Evolutionary conservation across 2,329 filamentous ascomycete genomes (phyloP).

Genomic region (Diaporthe vaccinii): DNA sequence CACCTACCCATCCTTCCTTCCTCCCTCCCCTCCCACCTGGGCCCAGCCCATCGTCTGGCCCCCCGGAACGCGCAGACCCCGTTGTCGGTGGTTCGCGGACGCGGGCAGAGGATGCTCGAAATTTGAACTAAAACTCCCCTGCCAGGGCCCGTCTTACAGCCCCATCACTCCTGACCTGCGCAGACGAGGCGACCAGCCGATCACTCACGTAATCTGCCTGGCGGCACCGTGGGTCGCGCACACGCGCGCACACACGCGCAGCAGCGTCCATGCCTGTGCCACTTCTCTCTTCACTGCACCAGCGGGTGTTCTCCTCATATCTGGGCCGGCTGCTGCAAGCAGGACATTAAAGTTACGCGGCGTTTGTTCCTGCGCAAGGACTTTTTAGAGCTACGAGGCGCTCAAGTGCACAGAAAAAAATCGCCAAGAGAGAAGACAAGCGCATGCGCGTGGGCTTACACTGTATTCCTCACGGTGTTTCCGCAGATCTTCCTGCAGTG

Average conservation of each 20-base stretch:
- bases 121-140: not conserved
- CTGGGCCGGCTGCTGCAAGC: not conserved
- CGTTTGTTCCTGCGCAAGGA: not conserved
- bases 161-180: not conserved
- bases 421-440: not conserved
- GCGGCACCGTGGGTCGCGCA: not conserved
- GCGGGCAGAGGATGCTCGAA: not conserved
- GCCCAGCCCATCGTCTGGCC: not conserved
- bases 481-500: not conserved
- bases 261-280: not conserved
- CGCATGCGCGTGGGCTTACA: not conserved
- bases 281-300: not conserved
- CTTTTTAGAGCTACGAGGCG: not conserved
- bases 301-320: no score
- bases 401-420: not conserved
- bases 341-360: not conserved
- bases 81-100: not conserved
- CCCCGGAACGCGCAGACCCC: not conserved
- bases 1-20: not conserved
- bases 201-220: slow-evolving; percentile 16
- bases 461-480: not conserved
- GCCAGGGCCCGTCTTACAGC: slow-evolving; percentile 26
- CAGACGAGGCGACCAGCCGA: slow-evolving; percentile 2
- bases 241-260: not conserved
- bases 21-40: not conserved